A percentile compares a stretch with the other conserved stretches of the same genome.
phyloP scores from a whole-genome alignment of 495 filamentous ascomycete genomes.

The Xylaria venustula region DNA sequence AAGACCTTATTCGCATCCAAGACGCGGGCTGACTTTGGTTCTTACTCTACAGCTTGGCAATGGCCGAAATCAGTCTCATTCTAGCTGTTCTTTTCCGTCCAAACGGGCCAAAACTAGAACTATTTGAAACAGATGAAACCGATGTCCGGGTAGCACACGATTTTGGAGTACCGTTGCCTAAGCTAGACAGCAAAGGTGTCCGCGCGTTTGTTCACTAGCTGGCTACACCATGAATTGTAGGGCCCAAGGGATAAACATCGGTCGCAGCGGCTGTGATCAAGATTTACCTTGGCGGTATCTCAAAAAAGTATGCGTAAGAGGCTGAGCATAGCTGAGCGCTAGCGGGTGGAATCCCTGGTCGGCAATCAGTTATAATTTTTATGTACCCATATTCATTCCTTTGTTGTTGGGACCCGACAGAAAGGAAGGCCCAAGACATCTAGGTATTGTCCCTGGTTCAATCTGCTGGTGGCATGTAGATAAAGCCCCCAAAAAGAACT shows the following conservation, averaged over 20 bases:
- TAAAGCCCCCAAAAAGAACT: no score
- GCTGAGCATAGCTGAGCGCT: no score
- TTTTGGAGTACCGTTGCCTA: slow-evolving; percentile 8
- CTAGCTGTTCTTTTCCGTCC: slow-evolving; percentile 35
- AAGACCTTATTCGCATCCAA: neutral
- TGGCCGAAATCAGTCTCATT: slow-evolving; percentile 36
- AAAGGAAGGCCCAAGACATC: no score
- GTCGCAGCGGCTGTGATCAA: no score
- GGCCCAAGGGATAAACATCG: neutral
- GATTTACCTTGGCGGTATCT: no score
- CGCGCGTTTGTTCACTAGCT: neutral
- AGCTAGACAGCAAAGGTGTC: slow-evolving; percentile 9
- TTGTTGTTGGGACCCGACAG: no score
- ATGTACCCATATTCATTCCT: no score
- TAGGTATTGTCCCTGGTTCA: no score
- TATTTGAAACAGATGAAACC: slow-evolving; percentile 14
- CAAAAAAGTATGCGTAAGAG: no score
- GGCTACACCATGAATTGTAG: neutral
- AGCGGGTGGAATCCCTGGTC: no score
- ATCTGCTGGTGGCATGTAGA: no score
- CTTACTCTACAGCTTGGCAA: slow-evolving; percentile 27
- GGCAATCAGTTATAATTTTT: no score
- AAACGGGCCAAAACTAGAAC: slow-evolving; percentile 3
- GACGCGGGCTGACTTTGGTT: neutral
- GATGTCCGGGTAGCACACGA: slow-evolving; percentile 10